Percentiles rank a stretch among this genome's conserved stretches.
phyloP scores from a whole-genome alignment of 2,329 filamentous ascomycete genomes.

The Zymoseptoria tritici region DNA sequence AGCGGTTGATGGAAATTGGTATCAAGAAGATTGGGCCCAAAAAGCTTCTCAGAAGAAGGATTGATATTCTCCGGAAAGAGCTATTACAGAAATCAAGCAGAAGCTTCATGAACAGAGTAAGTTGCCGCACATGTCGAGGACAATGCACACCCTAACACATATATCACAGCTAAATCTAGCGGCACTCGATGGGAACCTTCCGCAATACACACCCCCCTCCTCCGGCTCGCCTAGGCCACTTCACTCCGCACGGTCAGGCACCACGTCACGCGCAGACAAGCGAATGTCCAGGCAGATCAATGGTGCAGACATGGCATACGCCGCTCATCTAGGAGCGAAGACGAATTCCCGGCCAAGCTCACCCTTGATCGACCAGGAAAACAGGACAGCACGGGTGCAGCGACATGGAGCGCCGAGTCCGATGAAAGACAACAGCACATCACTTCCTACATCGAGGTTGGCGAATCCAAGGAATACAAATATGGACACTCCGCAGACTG shows the following conservation, averaged over 20 bases:
- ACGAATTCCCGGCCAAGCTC: constrained; percentile 62
- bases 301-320: constrained; percentile 37
- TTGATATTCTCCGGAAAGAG: constrained; percentile 43
- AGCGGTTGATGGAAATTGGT: constrained; percentile 93
- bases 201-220: constrained; percentile 50
- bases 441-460: constrained; percentile 34
- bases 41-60: constrained; percentile 62
- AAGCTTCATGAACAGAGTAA: constrained; percentile 66
- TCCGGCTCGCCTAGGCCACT: constrained; percentile 58
- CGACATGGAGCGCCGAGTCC: constrained; percentile 56
- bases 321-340: constrained; percentile 40
- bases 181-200: constrained; percentile 59
- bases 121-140: constrained; percentile 22
- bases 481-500: constrained; percentile 44
- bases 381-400: constrained; percentile 43
- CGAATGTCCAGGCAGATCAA: constrained; percentile 42
- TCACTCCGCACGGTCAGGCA: constrained; percentile 44
- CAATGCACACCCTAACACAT: constrained; percentile 18
- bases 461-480: constrained; percentile 34
- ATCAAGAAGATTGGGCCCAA: constrained; percentile 97
- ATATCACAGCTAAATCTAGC: constrained; percentile 68
- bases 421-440: constrained; percentile 44
- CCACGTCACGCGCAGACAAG: constrained; percentile 41
- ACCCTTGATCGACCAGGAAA: constrained; percentile 55
- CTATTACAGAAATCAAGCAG: constrained; percentile 50